Evolutionary conservation across 768 basidiomycete genomes (phyloP), one percentile per base, ranked within the genome.

Genomic region (Inosperma sp.): DNA sequence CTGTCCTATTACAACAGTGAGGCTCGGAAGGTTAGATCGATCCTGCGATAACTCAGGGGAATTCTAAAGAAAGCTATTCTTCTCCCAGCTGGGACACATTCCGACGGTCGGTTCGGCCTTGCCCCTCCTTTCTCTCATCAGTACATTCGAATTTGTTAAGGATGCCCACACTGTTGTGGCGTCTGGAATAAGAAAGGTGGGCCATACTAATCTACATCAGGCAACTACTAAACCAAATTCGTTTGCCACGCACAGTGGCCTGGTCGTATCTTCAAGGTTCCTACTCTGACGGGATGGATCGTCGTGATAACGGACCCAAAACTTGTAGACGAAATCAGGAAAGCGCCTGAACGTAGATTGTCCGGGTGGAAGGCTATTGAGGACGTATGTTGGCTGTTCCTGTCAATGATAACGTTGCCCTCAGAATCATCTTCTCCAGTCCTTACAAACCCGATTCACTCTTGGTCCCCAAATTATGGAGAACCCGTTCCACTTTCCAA

Each of bases 301-400:
- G 60, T 72, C 17, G 53, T 72, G 10, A 61, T 65, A 12, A 61
- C 57, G 19, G 62, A 67, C 1, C 53, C 57, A 17, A 37, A 59
- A 8, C 36, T 62, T 22, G 48, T 70, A 0, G 67, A 68, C 17
- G 71, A 72, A 9, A 42, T 72, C 6, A 61, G 65, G 8, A 66
- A 62, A 50, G 68, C 69, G 7, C 58, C 64, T 3, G 62, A 77
- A 16, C 61, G 72, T 27, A 55, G 61, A 7, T 53, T 77, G 12
- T 77, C 75, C 1, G 66, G 72, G 26, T 0, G n/a, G 1, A 71
- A 67, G 16, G 66, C 65, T 0, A 16, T 55, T 0, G 59, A 56
- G 5, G 68, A 76, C 27, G 78, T 72, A 31, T 10, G 59, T 45
- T 9, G 10, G 26, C 25, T 14, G 14, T 37, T 12, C 41, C 17